Evolutionary conservation across 176 grass and related monocot species (phyloP), one percentile per base, ranked within the genome.

Genomic region (Poa annua): DNA sequence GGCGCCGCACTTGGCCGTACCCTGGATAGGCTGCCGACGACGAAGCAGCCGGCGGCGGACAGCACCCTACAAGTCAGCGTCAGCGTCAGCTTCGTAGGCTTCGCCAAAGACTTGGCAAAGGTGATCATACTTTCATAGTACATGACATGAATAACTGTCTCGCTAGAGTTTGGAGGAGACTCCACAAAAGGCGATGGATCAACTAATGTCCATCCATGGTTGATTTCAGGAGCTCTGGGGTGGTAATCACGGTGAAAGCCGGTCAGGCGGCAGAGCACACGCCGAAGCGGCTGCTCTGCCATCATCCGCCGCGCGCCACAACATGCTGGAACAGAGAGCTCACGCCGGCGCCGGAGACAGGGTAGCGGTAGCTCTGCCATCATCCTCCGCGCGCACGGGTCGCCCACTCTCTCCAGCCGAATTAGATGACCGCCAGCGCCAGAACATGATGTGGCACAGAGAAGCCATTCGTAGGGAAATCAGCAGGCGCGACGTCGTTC

Each of bases 1-100:
- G 85, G 78, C 24, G 24, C 71, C 69, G 45, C 62, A 15, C 57
- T 86, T 0, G 85, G 85, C 47, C 68, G 77, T 5, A 11, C 59
- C 11, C 12, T 81, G 7, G 85, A 81, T 5, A 71, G 67, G 1
- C 11, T n/a, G 57, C 33, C 51, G 13, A 56, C 7, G 22, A 48
- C 69, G 12, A 48, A 48, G 13, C 69, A 48, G 42, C 22, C 41
- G 22, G 1, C 21, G 7, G 22, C 69, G 21, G 69, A 72, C 69
- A 26, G 15, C 5, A 3, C 41, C 0, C 61, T 61, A 66, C 7
- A 5, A 15, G 14, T 50, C 48, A 50, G 65, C 63, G 26, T 5
- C 19, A 25, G 42, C 81, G 14, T 76, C 21, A 74, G 41, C 76
- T 11, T 69, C 42, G 20, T 26, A 49, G 54, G 42, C 1, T 13